phyloP scores from a whole-genome alignment of 83 land plant genomes.

The Picea abies region DNA sequence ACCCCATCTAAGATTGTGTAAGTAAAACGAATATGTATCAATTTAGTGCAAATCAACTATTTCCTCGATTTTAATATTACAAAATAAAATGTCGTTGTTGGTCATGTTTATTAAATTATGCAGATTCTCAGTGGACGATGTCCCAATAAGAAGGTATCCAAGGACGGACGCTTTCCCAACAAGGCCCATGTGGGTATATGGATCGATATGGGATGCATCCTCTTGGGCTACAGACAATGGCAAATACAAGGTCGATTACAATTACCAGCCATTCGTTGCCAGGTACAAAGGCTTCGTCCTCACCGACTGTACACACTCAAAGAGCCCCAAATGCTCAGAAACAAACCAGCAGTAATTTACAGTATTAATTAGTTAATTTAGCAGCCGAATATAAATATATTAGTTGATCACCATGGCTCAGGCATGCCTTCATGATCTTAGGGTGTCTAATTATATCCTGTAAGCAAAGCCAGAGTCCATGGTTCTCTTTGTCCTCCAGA shows the following conservation, averaged over 20 bases:
- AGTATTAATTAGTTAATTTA: no score
- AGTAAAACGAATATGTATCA: conserved; percentile 19
- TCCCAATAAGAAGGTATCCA: conserved; percentile 26
- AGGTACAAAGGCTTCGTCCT: conserved; percentile 18
- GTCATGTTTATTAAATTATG: not conserved
- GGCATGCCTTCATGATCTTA: no score
- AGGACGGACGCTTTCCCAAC: conserved; percentile 23
- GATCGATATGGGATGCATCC: conserved; percentile 37
- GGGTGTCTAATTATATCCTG: no score
- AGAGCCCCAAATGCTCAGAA: no score
- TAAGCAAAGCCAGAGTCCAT: no score
- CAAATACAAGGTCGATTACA: conserved; percentile 26
- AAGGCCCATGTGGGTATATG: conserved; percentile 34
- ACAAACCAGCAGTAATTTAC: not conserved
- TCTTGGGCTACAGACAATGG: conserved; percentile 36
- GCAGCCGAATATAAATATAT: no score
- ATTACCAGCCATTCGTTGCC: conserved; percentile 21
- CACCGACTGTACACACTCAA: conserved; percentile 21
- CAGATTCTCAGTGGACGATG: conserved; percentile 39
- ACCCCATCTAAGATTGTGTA: conserved; percentile 69
- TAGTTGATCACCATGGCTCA: no score
- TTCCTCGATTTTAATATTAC: no score
- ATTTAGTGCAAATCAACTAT: no score
- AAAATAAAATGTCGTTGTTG: no score
- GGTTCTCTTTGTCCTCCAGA: no score